Evolutionary conservation across 106 monocot genomes (phyloP).

Genomic region (Xerophyta viscosa): DNA sequence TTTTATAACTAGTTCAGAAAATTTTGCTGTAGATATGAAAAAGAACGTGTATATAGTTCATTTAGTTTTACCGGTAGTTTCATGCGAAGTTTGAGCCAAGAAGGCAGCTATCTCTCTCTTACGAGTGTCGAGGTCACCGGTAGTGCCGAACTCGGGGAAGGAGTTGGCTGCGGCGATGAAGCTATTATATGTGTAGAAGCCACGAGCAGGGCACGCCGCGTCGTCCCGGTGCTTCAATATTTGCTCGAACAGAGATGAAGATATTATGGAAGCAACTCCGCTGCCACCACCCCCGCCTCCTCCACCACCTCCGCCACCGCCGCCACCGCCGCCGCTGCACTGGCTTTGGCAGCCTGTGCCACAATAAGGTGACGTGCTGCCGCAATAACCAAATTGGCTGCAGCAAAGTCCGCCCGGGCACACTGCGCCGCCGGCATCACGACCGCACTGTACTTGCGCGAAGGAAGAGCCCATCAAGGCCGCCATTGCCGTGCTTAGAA

Average conservation of each 20-base stretch:
- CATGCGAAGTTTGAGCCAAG: slow-evolving; percentile 54
- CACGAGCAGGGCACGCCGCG: slow-evolving; percentile 17
- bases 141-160: slow-evolving; percentile 25
- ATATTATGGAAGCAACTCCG: slow-evolving; percentile 18
- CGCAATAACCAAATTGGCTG: slow-evolving; percentile 52
- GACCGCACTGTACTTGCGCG: slow-evolving; percentile 26
- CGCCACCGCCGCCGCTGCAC: slow-evolving; percentile 13
- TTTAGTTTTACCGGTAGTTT: slow-evolving; percentile 56
- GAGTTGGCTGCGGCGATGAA: slow-evolving; percentile 44
- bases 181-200: slow-evolving; percentile 51
- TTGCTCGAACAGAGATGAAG: slow-evolving; percentile 31
- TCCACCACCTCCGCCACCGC: not conserved
- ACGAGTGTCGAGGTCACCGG: slow-evolving; percentile 13
- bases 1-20: no score
- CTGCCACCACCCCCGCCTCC: not conserved
- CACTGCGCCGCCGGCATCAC: slow-evolving; percentile 23
- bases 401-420: slow-evolving; percentile 45
- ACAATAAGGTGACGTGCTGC: slow-evolving; percentile 23
- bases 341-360: slow-evolving; percentile 40
- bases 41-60: no score
- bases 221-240: slow-evolving; percentile 58
- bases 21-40: no score
- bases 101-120: slow-evolving; percentile 53
- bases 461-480: not conserved
- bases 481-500: no score